These are phyloP conservation scores for Fomes fomentarius DNA, from an alignment of 1,284 basidiomycete species.

Conservation along the genomic window DNA sequence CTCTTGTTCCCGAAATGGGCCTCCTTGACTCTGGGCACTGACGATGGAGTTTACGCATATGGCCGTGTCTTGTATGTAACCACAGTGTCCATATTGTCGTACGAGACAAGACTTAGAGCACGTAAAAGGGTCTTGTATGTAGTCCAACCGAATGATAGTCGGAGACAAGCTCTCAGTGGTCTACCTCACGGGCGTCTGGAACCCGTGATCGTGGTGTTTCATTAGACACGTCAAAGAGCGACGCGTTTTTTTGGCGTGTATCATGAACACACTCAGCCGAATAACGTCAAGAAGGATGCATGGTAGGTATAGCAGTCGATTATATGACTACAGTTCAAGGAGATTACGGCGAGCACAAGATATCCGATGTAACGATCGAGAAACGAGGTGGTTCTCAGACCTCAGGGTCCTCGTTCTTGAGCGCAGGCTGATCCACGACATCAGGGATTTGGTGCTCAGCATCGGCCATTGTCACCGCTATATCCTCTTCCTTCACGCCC, in stretches of 20 bases:
- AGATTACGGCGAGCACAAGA: neutral
- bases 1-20: constrained; percentile 18
- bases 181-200: neutral
- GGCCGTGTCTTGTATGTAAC: constrained; percentile 1
- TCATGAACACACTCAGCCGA: neutral
- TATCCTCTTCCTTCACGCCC: constrained; percentile 27
- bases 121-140: neutral
- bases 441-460: constrained; percentile 4
- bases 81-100: neutral
- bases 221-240: constrained; percentile 8
- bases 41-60: neutral
- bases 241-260: constrained; percentile 12
- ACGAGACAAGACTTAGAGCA: neutral
- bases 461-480: constrained; percentile 20
- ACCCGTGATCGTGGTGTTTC: constrained; percentile 23
- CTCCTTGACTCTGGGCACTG: neutral
- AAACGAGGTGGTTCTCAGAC: neutral
- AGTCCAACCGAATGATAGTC: neutral
- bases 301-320: too few relatives aligned
- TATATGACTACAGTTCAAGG: neutral
- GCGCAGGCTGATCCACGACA: neutral
- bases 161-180: too few relatives aligned
- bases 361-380: neutral
- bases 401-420: constrained; percentile 2
- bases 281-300: too few relatives aligned